These are phyloP conservation scores for Fraxinus platypoda DNA, from an alignment of 305 asterid genomes.

Conservation along the genomic window DNA sequence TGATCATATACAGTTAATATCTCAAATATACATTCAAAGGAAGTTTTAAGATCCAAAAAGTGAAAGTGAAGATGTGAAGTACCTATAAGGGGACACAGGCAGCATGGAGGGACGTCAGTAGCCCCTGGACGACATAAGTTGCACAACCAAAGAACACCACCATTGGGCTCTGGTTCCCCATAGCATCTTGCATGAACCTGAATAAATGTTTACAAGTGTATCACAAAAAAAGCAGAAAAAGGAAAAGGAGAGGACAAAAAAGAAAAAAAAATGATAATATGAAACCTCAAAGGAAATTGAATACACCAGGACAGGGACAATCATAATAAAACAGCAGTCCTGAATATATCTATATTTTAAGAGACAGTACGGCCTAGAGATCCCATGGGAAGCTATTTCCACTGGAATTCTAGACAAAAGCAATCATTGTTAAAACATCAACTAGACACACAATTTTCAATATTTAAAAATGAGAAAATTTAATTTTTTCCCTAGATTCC, in stretches of 20 bases:
- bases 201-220: constrained; percentile 24
- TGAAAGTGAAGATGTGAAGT: constrained; percentile 20
- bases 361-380: not conserved
- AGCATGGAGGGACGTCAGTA: constrained; percentile 76
- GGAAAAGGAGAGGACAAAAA: not conserved
- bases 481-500: not conserved
- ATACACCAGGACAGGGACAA: not conserved
- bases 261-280: not conserved
- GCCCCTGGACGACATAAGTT: constrained; percentile 99
- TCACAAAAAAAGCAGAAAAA: not conserved
- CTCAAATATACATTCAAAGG: constrained; percentile 18
- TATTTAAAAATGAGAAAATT: not conserved
- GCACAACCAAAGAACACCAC: constrained; percentile 95
- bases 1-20: constrained; percentile 18
- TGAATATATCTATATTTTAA: not conserved
- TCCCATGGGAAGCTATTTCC: not conserved
- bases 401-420: not conserved
- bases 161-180: constrained; percentile 87
- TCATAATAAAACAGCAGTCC: not conserved
- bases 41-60: constrained; percentile 15
- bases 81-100: constrained; percentile 97
- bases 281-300: constrained; percentile 24
- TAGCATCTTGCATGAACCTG: constrained; percentile 99
- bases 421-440: not conserved
- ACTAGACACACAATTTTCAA: not conserved